Evolutionary conservation across 2,329 filamentous ascomycete species (phyloP), one percentile per base, ranked within the genome.

Genomic region (Fusarium nygamai): DNA sequence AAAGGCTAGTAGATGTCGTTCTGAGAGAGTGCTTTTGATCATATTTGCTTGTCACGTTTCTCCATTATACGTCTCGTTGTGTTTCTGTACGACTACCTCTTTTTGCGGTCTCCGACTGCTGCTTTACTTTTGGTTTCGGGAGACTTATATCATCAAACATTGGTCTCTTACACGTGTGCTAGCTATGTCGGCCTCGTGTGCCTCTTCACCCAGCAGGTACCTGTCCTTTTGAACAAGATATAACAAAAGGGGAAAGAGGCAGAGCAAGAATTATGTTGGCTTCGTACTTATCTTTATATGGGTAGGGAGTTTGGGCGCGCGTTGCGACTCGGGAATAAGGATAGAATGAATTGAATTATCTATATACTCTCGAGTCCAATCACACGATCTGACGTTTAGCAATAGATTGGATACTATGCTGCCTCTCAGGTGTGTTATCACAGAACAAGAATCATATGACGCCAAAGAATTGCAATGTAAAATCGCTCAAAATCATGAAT

Each of bases 231-330:
- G 33, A 53, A 48, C 48, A 51, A 51, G 31, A 56, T 56, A 68
- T 34, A 57, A 68, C 47, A 50, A 72, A 48, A 61, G 24, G 43
- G 47, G 50, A 53, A 64, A 53, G 48, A 56, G 72, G 54, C 64
- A 57, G 61, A 74, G 62, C 47, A 65, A 67, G 64, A 56, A 36
- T 67, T 57, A 58, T 16, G 48, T 70, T 51, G 62, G 64, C 65
- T 68, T 73, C 64, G 64, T 71, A 77, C 67, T 66, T 75, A 70
- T 74, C 56, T 60, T 75, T 72, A 73, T 65, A 66, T 69, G 70
- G 76, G 60, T 71, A 67, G 61, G 76, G 76, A 77, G 76, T 78
- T 78, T 69, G 61, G 75, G n/a, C n/a, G 76, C 74, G 76, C 58
- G 64, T 58, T 76, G 54, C 50, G 59, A 72, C 38, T 69, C 51